Conservation (phyloP, 2,329 filamentous ascomycete species). For the Chaetomiaceae sp. region DNA sequence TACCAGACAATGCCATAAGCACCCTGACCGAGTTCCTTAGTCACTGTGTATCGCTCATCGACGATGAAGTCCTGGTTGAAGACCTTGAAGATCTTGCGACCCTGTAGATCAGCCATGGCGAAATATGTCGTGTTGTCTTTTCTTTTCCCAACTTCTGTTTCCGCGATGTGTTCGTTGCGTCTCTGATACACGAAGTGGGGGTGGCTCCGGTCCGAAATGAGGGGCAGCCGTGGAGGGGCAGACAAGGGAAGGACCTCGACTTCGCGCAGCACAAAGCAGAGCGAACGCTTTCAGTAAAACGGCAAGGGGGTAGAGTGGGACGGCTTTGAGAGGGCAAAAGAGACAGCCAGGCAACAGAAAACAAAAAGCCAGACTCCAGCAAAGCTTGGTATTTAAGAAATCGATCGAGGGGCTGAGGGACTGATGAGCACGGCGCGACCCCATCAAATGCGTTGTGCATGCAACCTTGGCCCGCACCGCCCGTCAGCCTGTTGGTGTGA, state of each 20-base stretch:
- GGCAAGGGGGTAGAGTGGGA: neutral
- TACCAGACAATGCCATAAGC: conserved; percentile 99
- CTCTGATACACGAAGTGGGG: conserved; percentile 1
- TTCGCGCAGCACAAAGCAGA: conserved; percentile 2
- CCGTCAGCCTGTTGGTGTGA: conserved; percentile 11
- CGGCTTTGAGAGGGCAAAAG: neutral
- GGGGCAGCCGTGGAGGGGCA: too few relatives aligned
- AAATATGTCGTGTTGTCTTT: conserved; percentile 2
- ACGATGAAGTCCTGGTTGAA: conserved; percentile 99
- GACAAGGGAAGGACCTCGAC: neutral
- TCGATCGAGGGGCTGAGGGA: conserved; percentile 8
- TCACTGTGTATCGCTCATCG: conserved; percentile 96
- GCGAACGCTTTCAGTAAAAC: neutral
- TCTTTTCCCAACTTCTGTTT: neutral
- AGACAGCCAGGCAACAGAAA: neutral
- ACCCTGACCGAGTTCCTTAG: conserved; percentile 96
- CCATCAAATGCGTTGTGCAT: conserved; percentile 2
- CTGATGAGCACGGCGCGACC: conserved; percentile 2
- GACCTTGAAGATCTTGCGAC: conserved; percentile 94
- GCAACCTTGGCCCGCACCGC: conserved; percentile 5
- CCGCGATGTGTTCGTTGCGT: neutral
- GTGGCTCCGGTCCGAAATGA: conserved; percentile 4
- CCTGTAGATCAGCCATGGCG: conserved; percentile 36
- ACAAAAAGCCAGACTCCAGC: neutral
- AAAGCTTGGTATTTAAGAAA: conserved; percentile 3